phyloP scores from a whole-genome alignment of 306 rosid genomes.

The Vigna unguiculata region DNA sequence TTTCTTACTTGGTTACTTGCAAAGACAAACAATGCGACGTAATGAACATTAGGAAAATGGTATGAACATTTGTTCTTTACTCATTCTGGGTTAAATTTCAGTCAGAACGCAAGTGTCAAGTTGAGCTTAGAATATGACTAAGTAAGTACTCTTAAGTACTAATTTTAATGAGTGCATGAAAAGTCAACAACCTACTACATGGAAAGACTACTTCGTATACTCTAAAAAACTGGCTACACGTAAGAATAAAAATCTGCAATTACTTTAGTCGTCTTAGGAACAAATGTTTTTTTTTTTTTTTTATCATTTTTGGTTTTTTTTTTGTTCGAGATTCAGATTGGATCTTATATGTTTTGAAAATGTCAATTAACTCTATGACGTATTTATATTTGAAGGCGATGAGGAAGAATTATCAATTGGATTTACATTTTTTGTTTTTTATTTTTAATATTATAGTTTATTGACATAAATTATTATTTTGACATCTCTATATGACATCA shows the following conservation, averaged over 20 bases:
- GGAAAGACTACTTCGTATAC: neutral
- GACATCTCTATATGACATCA: no score
- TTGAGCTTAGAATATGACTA: constrained; percentile 5
- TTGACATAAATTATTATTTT: no score
- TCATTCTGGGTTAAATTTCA: neutral
- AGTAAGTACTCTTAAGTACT: neutral
- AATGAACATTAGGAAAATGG: neutral
- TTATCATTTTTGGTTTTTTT: neutral
- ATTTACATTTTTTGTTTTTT: neutral
- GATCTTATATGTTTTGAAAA: constrained; percentile 3
- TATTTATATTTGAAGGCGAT: neutral
- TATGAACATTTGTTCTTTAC: neutral
- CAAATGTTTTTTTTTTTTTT: neutral
- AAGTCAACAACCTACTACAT: neutral
- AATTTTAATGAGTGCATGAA: neutral
- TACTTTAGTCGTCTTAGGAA: neutral
- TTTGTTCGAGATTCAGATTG: neutral
- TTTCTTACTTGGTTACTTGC: constrained; percentile 3
- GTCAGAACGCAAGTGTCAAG: neutral
- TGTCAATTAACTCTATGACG: neutral
- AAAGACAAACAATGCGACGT: neutral
- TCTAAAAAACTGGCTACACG: neutral
- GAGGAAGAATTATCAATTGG: neutral
- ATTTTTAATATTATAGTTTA: no score
- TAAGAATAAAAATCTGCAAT: neutral